Evolutionary conservation across 73 alveolate species (phyloP), one percentile per base, ranked within the genome.

Genomic region (Stentor coeruleus): DNA sequence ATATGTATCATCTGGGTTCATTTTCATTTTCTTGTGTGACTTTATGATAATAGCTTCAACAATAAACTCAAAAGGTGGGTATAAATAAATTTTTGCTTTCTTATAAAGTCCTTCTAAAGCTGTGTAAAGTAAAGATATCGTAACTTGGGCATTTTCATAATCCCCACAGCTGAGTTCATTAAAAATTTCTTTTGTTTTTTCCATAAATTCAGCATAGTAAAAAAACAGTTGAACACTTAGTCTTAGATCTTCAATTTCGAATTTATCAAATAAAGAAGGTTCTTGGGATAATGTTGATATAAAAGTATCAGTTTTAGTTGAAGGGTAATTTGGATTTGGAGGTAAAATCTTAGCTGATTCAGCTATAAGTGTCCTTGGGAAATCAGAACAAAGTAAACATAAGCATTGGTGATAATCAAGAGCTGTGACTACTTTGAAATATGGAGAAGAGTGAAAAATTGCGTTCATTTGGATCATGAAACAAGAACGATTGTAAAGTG

Each of bases 391-490:
- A 3, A 91, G 85, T 2, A 91, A 76, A 66, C 94, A 88, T 36
- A 91, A 81, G 87, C 91, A 77, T 37, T 91, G 87, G 49, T 85
- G 93, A 81, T 91, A 91, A 74, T 91, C 96, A 39, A 91, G 84
- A 3, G 91, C 96, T 28, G 96, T 85, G 40, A 91, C 80, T 14
- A 79, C 89, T 39, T 88, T 84, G 76, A 76, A 88, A 76, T 77
- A 85, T 1, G 96, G 96, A 80, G 94, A 83, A 11, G 94, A 41
- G 59, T 91, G 96, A 59, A 91, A 91, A 33, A 88, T 92, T 57
- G 83, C 77, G 60, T 77, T 80, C 36, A 91, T 90, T 72, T 91
- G 87, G 72, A 85, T 60, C 26, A 91, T 87, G 87, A 91, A 91
- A 59, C 93, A 88, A 73, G 77, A 86, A 73, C 96, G 81, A 76